Evolutionary conservation across 2,329 filamentous ascomycete species (phyloP).

Genomic region (Claviceps capensis): DNA sequence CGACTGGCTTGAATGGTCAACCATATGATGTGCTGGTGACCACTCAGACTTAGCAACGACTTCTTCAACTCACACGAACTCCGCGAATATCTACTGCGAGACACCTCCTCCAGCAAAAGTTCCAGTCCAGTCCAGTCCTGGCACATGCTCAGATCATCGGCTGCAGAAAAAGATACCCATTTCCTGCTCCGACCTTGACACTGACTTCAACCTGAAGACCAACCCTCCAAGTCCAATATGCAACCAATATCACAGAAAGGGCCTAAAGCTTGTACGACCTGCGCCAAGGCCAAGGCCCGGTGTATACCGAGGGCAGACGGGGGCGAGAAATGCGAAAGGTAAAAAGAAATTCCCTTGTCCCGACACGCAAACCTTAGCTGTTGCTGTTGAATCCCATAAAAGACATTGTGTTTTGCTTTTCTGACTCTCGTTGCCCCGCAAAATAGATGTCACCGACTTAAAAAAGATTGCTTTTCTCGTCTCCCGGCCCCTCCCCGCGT

Average conservation of each 20-base stretch:
- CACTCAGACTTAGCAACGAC: neutral
- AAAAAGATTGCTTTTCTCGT: constrained; percentile 32
- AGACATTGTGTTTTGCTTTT: neutral
- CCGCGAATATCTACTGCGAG: neutral
- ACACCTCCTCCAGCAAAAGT: too few relatives aligned
- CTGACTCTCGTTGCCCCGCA: neutral
- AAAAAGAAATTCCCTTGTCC: neutral
- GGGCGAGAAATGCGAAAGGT: constrained; percentile 34
- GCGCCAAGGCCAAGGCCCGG: constrained; percentile 37
- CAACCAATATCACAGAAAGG: constrained; percentile 23
- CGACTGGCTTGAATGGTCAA: neutral
- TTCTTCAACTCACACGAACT: neutral
- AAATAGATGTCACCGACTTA: constrained; percentile 31
- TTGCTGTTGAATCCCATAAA: too few relatives aligned
- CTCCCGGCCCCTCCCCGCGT: constrained; percentile 32
- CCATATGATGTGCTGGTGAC: constrained; percentile 1
- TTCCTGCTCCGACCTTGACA: too few relatives aligned
- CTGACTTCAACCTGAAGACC: neutral
- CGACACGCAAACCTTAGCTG: too few relatives aligned
- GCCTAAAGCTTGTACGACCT: constrained; percentile 35
- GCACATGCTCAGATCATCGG: too few relatives aligned
- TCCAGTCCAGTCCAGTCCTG: too few relatives aligned
- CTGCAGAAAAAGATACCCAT: too few relatives aligned
- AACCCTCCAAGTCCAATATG: constrained; percentile 6
- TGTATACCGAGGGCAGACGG: constrained; percentile 29